Evolutionary conservation across 352 stramenopile species (phyloP).

Genomic region (Pythium inflatum): DNA sequence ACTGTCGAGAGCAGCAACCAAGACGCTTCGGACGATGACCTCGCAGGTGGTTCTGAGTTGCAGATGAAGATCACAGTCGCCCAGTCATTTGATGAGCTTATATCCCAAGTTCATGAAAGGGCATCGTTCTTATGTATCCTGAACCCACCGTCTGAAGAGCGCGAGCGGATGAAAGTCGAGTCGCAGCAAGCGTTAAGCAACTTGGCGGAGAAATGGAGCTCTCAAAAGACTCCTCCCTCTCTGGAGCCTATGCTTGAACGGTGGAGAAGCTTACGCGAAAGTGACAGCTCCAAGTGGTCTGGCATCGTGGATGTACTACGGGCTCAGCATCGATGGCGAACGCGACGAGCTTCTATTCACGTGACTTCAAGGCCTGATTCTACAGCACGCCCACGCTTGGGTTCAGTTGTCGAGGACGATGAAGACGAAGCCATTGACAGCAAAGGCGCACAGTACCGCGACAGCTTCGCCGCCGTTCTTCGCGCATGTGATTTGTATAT

Average conservation of each 20-base stretch:
- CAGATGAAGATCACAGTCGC: conserved; percentile 67
- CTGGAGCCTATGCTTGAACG: conserved; percentile 87
- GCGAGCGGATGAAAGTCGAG: conserved; percentile 59
- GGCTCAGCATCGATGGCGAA: conserved; percentile 70
- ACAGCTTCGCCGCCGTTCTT: conserved; percentile 78
- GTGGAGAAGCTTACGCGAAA: conserved; percentile 77
- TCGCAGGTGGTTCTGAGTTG: conserved; percentile 31
- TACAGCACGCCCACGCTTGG: conserved; percentile 15
- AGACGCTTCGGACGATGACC: background rate
- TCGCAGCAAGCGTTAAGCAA: conserved; percentile 81
- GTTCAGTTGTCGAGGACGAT: conserved; percentile 35
- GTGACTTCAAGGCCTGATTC: background rate
- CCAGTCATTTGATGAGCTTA: conserved; percentile 67
- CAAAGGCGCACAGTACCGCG: conserved; percentile 54
- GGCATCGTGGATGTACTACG: conserved; percentile 83
- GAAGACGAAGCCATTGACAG: conserved; percentile 19
- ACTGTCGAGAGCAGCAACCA: background rate
- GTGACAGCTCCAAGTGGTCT: conserved; percentile 85
- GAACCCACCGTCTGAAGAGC: conserved; percentile 73
- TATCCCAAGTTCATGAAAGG: conserved; percentile 68
- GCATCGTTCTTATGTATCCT: conserved; percentile 78
- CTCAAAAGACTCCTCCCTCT: conserved; percentile 78
- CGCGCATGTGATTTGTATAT: conserved; percentile 89
- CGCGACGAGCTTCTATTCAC: conserved; percentile 55
- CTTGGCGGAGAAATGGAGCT: conserved; percentile 85